Conservation (phyloP, 1,284 basidiomycete species). For the Peniophora sp. region DNA sequence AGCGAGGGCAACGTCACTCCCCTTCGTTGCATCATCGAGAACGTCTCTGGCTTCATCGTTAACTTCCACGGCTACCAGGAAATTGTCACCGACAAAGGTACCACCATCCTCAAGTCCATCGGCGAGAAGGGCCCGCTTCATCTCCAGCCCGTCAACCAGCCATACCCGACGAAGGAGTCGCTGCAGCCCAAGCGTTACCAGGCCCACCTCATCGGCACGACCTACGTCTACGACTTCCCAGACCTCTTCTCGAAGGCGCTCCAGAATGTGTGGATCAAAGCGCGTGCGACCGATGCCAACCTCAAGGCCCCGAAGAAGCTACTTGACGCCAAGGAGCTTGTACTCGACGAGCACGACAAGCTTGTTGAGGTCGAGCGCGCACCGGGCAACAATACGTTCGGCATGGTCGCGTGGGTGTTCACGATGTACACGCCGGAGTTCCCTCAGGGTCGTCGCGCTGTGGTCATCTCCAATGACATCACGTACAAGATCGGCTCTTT, state of each 20-base stretch:
- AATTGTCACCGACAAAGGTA: conserved; percentile 92
- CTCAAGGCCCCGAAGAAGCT: conserved; percentile 72
- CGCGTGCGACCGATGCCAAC: conserved; percentile 57
- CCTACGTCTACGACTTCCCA: conserved; percentile 98
- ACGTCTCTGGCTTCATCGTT: conserved; percentile 97
- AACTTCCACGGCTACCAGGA: conserved; percentile 99
- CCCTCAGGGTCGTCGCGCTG: conserved; percentile 79
- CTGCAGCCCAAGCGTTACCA: conserved; percentile 98
- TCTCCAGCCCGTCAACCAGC: conserved; percentile 85
- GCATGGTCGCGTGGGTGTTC: conserved; percentile 99
- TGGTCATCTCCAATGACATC: conserved; percentile 97
- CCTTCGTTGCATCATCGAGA: conserved; percentile 96
- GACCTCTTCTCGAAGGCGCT: conserved; percentile 97
- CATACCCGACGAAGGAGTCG: conserved; percentile 98
- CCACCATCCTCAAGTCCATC: conserved; percentile 91
- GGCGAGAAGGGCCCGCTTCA: conserved; percentile 92
- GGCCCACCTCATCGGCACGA: conserved; percentile 97
- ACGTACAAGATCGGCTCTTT: conserved; percentile 99
- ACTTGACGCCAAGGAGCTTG: conserved; percentile 81
- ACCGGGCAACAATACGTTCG: conserved; percentile 90
- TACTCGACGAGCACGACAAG: conserved; percentile 90
- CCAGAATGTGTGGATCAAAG: conserved; percentile 85
- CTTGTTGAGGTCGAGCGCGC: conserved; percentile 86
- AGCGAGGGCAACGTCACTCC: conserved; percentile 89
- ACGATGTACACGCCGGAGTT: conserved; percentile 91